Evolutionary conservation across 73 alveolate genomes (phyloP).

Genomic region (Symbiodinium natans): DNA sequence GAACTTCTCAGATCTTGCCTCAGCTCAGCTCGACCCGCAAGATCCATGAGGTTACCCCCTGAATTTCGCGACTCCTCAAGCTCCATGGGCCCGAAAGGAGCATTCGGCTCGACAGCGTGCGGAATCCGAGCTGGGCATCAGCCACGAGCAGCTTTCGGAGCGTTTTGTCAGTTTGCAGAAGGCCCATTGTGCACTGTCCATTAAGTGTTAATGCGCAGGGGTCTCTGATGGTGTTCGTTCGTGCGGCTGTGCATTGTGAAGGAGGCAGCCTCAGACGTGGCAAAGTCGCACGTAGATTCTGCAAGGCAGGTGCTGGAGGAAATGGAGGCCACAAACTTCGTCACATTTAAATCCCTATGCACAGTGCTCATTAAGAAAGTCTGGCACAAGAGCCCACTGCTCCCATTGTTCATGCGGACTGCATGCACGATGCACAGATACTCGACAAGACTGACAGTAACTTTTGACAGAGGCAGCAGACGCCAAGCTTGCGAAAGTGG

Average conservation of each 20-base stretch:
- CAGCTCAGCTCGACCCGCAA: no score
- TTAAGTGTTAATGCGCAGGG: no score
- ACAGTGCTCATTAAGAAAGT: neutral
- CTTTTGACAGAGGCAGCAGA: conserved; percentile 66
- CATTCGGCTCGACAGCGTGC: conserved; percentile 36
- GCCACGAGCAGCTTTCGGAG: conserved; percentile 44
- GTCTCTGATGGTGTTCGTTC: no score
- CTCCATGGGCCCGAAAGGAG: no score
- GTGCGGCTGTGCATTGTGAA: no score
- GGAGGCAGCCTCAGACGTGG: conserved; percentile 74
- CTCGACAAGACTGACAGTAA: no score
- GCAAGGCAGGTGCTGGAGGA: conserved; percentile 9
- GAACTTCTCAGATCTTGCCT: no score
- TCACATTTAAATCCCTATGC: neutral
- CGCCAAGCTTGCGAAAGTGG: neutral
- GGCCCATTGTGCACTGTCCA: neutral
- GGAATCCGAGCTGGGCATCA: conserved; percentile 33
- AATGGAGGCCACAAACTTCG: conserved; percentile 19
- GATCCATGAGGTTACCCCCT: no score
- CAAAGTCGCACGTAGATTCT: conserved; percentile 26
- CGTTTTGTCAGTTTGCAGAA: conserved; percentile 39
- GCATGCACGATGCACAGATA: no score
- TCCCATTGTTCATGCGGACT: no score
- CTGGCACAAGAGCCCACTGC: no score
- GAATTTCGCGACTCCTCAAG: no score